phyloP scores from a whole-genome alignment of 2,329 filamentous ascomycete genomes.

The Fusarium staphyleae region DNA sequence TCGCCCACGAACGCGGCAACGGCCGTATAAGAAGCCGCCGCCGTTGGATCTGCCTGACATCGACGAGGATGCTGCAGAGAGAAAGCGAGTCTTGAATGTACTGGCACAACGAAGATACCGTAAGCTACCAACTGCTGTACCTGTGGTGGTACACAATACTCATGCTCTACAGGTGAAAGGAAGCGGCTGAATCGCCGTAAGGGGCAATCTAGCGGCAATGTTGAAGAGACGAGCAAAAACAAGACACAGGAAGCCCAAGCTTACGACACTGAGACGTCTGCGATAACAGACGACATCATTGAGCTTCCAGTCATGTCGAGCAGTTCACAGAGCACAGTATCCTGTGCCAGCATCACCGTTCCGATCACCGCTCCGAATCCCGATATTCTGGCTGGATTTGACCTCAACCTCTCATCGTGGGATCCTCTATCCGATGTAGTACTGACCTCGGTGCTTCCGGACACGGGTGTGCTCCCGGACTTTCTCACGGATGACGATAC shows the following conservation, averaged over 20 bases:
- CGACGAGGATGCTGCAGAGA: slow-evolving; percentile 58
- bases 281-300: slow-evolving; percentile 7
- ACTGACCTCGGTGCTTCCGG: slow-evolving; percentile 29
- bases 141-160: neutral
- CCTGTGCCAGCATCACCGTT: slow-evolving; percentile 1
- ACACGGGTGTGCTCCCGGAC: slow-evolving; percentile 6
- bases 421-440: slow-evolving; percentile 27
- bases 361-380: slow-evolving; percentile 12
- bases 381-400: slow-evolving; percentile 31
- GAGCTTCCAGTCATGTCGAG: slow-evolving; percentile 3
- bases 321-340: neutral
- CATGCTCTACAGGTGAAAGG: slow-evolving; percentile 41
- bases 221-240: slow-evolving; percentile 3
- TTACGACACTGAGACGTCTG: slow-evolving; percentile 4
- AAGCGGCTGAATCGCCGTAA: slow-evolving; percentile 44
- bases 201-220: slow-evolving; percentile 12
- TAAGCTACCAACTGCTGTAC: slow-evolving; percentile 33
- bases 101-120: slow-evolving; percentile 62
- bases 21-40: slow-evolving; percentile 50
- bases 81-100: slow-evolving; percentile 62
- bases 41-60: slow-evolving; percentile 56
- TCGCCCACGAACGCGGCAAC: slow-evolving; percentile 49
- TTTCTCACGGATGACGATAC: slow-evolving; percentile 15
- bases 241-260: neutral
- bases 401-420: slow-evolving; percentile 37